Base-by-base conservation (phyloP, 495 filamentous ascomycete species). In the Aspergillus ellipticus region DNA sequence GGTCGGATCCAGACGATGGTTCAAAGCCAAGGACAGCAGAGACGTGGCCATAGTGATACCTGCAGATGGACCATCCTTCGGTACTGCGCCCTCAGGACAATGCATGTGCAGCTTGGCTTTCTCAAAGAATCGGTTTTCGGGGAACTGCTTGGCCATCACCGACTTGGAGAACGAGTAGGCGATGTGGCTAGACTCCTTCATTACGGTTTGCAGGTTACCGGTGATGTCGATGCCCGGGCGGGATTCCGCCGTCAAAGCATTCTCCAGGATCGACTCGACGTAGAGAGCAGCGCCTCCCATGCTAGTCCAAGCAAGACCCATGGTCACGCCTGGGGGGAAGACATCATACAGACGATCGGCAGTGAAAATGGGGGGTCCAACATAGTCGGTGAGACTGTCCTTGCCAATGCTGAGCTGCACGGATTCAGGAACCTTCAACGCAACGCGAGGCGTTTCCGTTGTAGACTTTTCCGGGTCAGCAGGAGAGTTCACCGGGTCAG, bases 301-400 rank as follows among this genome's bases (percentile, higher is more conserved):
- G 66, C 86, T 87, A n/a, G 95, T 97, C 93, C 92, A 97, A 47
- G 95, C 95, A 53, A 99, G 85, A 59, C 95, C 95, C 95, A 99
- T 99, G 35, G 91, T 91, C 33, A 99, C 95, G 69, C 95, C 95
- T n/a, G 94, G 84, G 7, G 95, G 95, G 53, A 92, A 96, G 37
- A 83, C 83, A 64, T 97, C 95, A 74, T 97, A 99, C 53, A 99
- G 81, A 47, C 95, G 85, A 72, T 99, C 95, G 10, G 93, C 87
- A 17, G 90, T 99, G 74, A 96, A 99, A 33, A 97, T 79, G 2
- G 94, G 91, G 2, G 95, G 92, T 15, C 95, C 95, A 59, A 99
- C 95, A 69, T 96, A 99, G 71, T 99, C 95, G 70, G 95, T 94
- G 59, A 99, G 75, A 56, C 90, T 96, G 39, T 94, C 90, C 72